These are phyloP conservation scores for Penicillium glabrum DNA, from an alignment of 2,329 filamentous ascomycete genomes.

Conservation along the genomic window DNA sequence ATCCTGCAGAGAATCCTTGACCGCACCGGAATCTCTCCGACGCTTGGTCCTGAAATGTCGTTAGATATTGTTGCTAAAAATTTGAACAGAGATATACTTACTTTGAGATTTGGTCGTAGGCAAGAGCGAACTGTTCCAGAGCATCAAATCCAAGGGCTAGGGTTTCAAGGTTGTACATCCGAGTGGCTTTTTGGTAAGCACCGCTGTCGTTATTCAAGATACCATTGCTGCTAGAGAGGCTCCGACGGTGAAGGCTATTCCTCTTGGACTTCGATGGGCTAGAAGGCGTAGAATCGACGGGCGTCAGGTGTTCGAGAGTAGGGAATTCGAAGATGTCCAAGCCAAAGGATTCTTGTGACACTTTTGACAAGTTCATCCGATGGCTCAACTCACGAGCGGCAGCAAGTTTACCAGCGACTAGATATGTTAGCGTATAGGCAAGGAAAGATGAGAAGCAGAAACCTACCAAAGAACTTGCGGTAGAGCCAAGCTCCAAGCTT, in stretches of 20 bases:
- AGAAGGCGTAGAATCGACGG: conserved; percentile 26
- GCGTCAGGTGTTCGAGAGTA: conserved; percentile 23
- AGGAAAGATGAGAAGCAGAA: conserved; percentile 18
- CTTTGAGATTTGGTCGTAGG: conserved; percentile 49
- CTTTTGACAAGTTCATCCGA: conserved; percentile 51
- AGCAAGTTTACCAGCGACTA: conserved; percentile 45
- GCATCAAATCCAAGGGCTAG: conserved; percentile 65
- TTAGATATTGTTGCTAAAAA: conserved; percentile 9
- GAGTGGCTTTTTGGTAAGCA: conserved; percentile 53
- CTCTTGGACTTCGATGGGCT: conserved; percentile 35
- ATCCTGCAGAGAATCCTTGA: conserved; percentile 55
- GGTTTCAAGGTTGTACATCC: conserved; percentile 67
- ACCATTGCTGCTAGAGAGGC: conserved; percentile 24
- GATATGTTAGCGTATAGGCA: conserved; percentile 7
- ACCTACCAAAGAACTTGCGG: conserved; percentile 79
- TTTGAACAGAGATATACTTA: conserved; percentile 25
- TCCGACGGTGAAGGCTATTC: conserved; percentile 29
- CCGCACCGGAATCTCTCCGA: conserved; percentile 33
- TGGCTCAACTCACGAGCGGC: conserved; percentile 56
- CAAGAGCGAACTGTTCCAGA: conserved; percentile 65
- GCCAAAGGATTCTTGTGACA: conserved; percentile 42
- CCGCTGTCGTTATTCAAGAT: conserved; percentile 1
- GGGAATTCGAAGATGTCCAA: conserved; percentile 36
- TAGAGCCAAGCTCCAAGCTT: conserved; percentile 70
- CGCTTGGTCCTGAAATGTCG: conserved; percentile 25